These are phyloP conservation scores for Trametes pubescens DNA, from an alignment of 1,284 basidiomycete genomes.

Conservation along the genomic window DNA sequence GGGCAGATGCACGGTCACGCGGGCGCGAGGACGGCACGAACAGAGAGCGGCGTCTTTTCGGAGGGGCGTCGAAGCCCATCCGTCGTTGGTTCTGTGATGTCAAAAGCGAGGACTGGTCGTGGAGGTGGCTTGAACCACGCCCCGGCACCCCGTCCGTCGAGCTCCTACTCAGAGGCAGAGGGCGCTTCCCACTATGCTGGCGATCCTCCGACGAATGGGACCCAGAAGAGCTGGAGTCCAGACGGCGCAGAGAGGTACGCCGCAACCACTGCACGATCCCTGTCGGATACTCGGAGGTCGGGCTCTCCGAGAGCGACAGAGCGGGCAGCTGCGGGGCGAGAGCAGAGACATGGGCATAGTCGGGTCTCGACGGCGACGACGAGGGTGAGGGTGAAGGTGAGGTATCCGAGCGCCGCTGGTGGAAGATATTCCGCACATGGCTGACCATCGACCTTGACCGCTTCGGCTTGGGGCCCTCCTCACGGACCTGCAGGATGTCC, in stretches of 20 bases:
- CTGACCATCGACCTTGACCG: slow-evolving; percentile 58
- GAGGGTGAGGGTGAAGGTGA: slow-evolving; percentile 34
- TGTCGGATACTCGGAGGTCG: slow-evolving; percentile 44
- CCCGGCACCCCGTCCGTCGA: slow-evolving; percentile 23
- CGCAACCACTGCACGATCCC: slow-evolving; percentile 55
- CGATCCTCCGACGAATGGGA: slow-evolving; percentile 28
- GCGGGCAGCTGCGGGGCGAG: slow-evolving; percentile 14
- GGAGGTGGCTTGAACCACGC: slow-evolving; percentile 2
- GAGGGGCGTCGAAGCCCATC: slow-evolving; percentile 26
- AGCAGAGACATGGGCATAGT: slow-evolving; percentile 30
- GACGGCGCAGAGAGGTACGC: slow-evolving; percentile 54
- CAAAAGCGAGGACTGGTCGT: neutral
- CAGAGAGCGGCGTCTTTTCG: slow-evolving; percentile 39
- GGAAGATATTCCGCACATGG: slow-evolving; percentile 54
- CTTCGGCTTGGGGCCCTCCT: slow-evolving; percentile 46
- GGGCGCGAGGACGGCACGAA: slow-evolving; percentile 35
- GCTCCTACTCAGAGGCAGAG: slow-evolving; percentile 18
- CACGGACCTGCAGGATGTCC: slow-evolving; percentile 40
- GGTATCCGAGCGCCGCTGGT: slow-evolving; percentile 41
- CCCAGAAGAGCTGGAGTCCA: slow-evolving; percentile 48
- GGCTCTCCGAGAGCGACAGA: slow-evolving; percentile 8
- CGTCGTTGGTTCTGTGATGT: slow-evolving; percentile 14
- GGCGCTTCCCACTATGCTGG: slow-evolving; percentile 6
- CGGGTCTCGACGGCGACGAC: slow-evolving; percentile 24
- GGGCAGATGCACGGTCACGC: slow-evolving; percentile 19